phyloP scores from a whole-genome alignment of 495 filamentous ascomycete genomes.

The Neohortaea acidophila region DNA sequence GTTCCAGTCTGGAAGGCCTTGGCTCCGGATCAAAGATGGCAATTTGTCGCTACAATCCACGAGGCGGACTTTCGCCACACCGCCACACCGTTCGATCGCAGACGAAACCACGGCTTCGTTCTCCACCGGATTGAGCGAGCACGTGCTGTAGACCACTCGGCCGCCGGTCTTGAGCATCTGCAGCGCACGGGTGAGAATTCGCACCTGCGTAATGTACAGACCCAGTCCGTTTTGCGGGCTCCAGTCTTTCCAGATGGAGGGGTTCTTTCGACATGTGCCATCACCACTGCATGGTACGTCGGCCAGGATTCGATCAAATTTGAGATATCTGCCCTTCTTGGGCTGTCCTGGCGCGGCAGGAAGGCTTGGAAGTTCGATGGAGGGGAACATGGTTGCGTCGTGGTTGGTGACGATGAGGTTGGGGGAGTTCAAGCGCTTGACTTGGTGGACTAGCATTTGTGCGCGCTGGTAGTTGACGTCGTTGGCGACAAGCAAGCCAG shows the following conservation, averaged over 20 bases:
- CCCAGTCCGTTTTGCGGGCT: conserved; percentile 67
- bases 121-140: conserved; percentile 93
- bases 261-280: conserved; percentile 82
- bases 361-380: conserved; percentile 53
- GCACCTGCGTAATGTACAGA: conserved; percentile 65
- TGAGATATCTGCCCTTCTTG: conserved; percentile 56
- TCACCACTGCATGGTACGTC: conserved; percentile 97
- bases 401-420: conserved; percentile 97
- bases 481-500: conserved; percentile 85
- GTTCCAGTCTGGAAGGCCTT: conserved; percentile 64
- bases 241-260: conserved; percentile 90
- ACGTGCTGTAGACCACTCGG: conserved; percentile 90
- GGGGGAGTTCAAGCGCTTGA: conserved; percentile 89
- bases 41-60: conserved; percentile 67
- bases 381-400: conserved; percentile 89
- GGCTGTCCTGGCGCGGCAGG: conserved; percentile 32
- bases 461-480: conserved; percentile 88
- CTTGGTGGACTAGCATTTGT: conserved; percentile 93
- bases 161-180: conserved; percentile 96
- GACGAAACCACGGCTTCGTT: conserved; percentile 83
- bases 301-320: conserved; percentile 90
- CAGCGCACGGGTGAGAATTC: conserved; percentile 81
- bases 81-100: conserved; percentile 84
- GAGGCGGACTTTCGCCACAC: conserved; percentile 62
- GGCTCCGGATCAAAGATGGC: conserved; percentile 53